These are phyloP conservation scores for Russula compacta DNA, from an alignment of 768 basidiomycete species.

Conservation along the genomic window DNA sequence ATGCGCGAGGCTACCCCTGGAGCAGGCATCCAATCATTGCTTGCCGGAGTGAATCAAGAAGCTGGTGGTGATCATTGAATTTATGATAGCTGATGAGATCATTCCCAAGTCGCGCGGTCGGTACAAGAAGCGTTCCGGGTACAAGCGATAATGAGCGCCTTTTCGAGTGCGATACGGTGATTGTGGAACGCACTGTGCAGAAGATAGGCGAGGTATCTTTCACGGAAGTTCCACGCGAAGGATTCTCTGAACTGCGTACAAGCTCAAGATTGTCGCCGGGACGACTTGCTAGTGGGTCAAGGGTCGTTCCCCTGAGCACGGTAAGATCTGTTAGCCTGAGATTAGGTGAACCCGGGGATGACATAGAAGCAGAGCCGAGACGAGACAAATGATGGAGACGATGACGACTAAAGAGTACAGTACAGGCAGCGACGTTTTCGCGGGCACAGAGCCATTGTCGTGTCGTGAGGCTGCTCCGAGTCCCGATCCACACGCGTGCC, in stretches of 20 bases:
- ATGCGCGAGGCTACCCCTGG: conserved; percentile 28
- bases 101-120: conserved; percentile 60
- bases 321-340: too few relatives aligned
- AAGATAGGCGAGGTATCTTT: conserved; percentile 59
- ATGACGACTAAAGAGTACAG: background rate
- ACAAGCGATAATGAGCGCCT: conserved; percentile 61
- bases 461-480: too few relatives aligned
- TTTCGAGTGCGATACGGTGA: conserved; percentile 80
- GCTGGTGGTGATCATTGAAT: conserved; percentile 39
- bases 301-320: too few relatives aligned
- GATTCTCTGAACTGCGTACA: background rate
- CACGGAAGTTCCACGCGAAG: conserved; percentile 21
- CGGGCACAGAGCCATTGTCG: background rate
- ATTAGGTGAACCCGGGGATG: background rate
- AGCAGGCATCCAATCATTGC: conserved; percentile 44
- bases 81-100: conserved; percentile 52
- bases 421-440: background rate
- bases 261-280: too few relatives aligned
- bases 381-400: background rate
- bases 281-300: too few relatives aligned
- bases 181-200: conserved; percentile 84
- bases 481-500: too few relatives aligned
- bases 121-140: conserved; percentile 68
- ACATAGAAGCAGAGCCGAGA: background rate
- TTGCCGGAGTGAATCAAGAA: conserved; percentile 36